A percentile compares a stretch with the other conserved stretches of the same genome.
Conservation (phyloP, 495 filamentous ascomycete species). For the Neurospora sp. region DNA sequence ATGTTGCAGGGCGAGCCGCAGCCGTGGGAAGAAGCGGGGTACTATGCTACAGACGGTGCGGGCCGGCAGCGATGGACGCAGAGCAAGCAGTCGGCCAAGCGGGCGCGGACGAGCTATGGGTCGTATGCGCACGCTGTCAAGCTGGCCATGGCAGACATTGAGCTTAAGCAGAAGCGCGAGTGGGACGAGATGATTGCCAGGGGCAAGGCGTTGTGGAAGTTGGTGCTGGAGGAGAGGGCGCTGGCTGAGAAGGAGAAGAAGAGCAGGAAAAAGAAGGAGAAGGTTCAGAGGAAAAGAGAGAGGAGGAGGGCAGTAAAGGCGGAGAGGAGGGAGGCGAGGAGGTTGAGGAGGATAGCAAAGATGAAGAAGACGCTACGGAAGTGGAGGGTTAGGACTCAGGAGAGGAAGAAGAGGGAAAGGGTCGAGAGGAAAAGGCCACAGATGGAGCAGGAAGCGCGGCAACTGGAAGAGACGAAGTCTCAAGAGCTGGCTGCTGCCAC, state of each 20-base stretch:
- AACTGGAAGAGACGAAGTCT: not conserved
- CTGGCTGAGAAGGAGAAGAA: conserved; percentile 32
- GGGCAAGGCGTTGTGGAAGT: conserved; percentile 35
- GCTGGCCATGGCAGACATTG: conserved; percentile 9
- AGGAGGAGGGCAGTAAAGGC: conserved; percentile 2
- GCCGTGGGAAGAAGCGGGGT: not conserved
- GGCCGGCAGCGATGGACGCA: not conserved
- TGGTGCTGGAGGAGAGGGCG: conserved; percentile 37
- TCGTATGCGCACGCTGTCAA: not conserved
- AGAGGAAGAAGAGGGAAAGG: not conserved
- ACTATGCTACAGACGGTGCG: not conserved
- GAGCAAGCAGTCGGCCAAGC: conserved; percentile 7
- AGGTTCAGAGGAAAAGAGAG: conserved; percentile 6
- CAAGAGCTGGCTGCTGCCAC: not conserved
- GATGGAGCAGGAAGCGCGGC: not conserved
- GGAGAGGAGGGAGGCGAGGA: not conserved
- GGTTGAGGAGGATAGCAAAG: not conserved
- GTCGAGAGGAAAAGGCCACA: not conserved
- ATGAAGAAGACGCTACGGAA: not conserved
- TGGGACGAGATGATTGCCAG: conserved; percentile 24
- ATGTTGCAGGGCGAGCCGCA: conserved; percentile 18
- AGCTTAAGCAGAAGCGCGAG: conserved; percentile 9
- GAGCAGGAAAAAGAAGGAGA: conserved; percentile 1
- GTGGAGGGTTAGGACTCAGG: not conserved
- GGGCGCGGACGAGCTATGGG: conserved; percentile 9